phyloP scores from a whole-genome alignment of 1,139 yeast species.

The Kurtzmaniella quercitrusa region DNA sequence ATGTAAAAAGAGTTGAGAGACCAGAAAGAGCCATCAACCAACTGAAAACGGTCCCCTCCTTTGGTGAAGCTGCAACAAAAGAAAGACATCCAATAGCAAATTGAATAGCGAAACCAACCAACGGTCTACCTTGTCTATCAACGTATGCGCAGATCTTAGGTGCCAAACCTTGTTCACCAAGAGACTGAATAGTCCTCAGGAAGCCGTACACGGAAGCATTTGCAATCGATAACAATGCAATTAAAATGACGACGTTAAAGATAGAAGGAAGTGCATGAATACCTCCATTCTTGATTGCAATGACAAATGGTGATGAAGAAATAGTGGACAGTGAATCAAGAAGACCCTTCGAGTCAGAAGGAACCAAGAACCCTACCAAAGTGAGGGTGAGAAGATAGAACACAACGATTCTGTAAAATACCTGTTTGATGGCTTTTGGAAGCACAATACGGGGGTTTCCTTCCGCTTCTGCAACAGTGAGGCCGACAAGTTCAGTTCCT shows the following conservation, averaged over 20 bases:
- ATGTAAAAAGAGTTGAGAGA: slow-evolving; percentile 38
- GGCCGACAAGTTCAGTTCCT: slow-evolving; percentile 42
- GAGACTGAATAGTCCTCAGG: slow-evolving; percentile 37
- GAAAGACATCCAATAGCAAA: slow-evolving; percentile 38
- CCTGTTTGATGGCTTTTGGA: slow-evolving; percentile 42
- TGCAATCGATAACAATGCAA: slow-evolving; percentile 41
- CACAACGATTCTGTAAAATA: slow-evolving; percentile 38
- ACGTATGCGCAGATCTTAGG: slow-evolving; percentile 33
- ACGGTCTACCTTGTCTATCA: slow-evolving; percentile 40
- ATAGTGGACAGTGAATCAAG: slow-evolving; percentile 26
- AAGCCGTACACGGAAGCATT: slow-evolving; percentile 44
- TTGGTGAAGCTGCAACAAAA: slow-evolving; percentile 39
- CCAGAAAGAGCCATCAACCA: slow-evolving; percentile 43
- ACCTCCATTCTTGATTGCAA: slow-evolving; percentile 40
- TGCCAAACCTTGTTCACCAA: slow-evolving; percentile 40
- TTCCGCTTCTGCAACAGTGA: slow-evolving; percentile 31
- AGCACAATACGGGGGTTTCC: slow-evolving; percentile 35
- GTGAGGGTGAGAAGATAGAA: slow-evolving; percentile 40
- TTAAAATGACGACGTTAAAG: slow-evolving; percentile 38
- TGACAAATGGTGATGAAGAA: slow-evolving; percentile 41
- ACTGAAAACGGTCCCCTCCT: slow-evolving; percentile 31
- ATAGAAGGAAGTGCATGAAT: slow-evolving; percentile 39
- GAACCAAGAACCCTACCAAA: slow-evolving; percentile 39
- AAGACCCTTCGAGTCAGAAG: slow-evolving; percentile 25
- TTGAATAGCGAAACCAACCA: slow-evolving; percentile 31